A percentile compares a stretch with the other conserved stretches of the same genome.
Conservation (phyloP, 805 yeast species). For the Lipomyces kockii region DNA sequence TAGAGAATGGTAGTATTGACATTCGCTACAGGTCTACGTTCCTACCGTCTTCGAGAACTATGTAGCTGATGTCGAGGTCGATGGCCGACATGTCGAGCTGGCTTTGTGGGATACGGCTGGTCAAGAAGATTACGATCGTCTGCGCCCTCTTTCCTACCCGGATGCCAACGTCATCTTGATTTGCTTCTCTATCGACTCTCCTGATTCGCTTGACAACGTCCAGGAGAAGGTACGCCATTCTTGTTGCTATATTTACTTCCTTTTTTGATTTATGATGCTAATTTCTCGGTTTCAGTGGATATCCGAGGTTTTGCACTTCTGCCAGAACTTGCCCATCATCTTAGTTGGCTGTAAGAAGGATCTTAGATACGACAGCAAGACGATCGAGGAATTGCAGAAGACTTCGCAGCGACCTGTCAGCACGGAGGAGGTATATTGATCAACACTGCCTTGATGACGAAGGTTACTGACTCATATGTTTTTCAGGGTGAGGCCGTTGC, state of each 20-base stretch:
- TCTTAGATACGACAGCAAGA: conserved; percentile 78
- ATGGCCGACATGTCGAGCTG: conserved; percentile 88
- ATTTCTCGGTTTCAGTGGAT: conserved; percentile 60
- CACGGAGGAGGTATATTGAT: conserved; percentile 57
- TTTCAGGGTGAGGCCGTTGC: conserved; percentile 75
- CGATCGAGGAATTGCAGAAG: conserved; percentile 73
- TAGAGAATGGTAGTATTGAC: not conserved
- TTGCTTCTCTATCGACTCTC: conserved; percentile 88
- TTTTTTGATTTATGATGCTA: not conserved
- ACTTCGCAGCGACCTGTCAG: conserved; percentile 82
- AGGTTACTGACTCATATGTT: not conserved
- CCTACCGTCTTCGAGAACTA: conserved; percentile 98
- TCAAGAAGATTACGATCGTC: conserved; percentile 95
- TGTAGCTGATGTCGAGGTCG: conserved; percentile 93
- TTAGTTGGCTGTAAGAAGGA: conserved; percentile 92
- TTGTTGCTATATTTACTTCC: not conserved
- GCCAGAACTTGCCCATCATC: conserved; percentile 91
- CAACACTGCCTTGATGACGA: not conserved
- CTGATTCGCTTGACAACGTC: conserved; percentile 90
- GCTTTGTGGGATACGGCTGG: conserved; percentile 99
- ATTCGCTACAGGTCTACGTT: conserved; percentile 62
- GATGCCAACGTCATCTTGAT: conserved; percentile 90
- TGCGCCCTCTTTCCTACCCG: conserved; percentile 89
- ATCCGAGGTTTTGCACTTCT: conserved; percentile 89
- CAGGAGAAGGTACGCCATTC: conserved; percentile 65